Evolutionary conservation across 345 rosid genomes (phyloP), one percentile per base, ranked within the genome.

Genomic region (Brassica napus): DNA sequence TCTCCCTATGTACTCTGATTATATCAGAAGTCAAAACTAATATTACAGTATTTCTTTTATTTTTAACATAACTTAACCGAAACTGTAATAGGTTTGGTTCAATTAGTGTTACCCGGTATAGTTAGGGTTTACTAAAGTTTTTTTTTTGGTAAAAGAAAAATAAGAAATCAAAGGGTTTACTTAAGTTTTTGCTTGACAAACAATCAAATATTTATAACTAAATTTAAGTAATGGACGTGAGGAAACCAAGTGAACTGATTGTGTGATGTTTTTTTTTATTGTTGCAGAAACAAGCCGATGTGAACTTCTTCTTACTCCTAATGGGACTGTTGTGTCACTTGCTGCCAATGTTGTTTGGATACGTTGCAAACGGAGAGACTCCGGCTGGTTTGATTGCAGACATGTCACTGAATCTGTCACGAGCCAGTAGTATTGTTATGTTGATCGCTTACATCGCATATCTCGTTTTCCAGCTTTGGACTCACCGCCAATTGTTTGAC

Each of bases 221-320:
- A 34, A 34, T 34, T 34, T 39, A 54, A 18, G 30, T 30, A 49
- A 4, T n/a, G 62, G 2, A 26, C 21, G 4, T 49, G 65, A 6
- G 21, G 8, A 26, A 26, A 69, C 2, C 47, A 32, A 47, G 35
- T 65, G 8, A 23, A 8, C 9, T 26, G 6, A 54, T 54, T 2
- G 1, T 16, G 59, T 54, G 4, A 7, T 6, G 59, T 54, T 52
- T 18, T 14, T 6, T 14, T 21, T 68, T 1, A 11, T 69, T 35
- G 21, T 63, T 74, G 62, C 95, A 94, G 98, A 94, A 88, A 84
- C 97, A 92, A 71, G 92, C 98, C 5, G 97, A 92, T 79, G 97
- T 94, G 83, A 92, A 94, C 86, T 86, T 92, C 28, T 85, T 88
- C 32, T 85, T 94, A 58, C 90, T 94, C 16, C 44, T 92, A 52